These are phyloP conservation scores for Carallia brachiata DNA, from an alignment of 345 rosid species.

Conservation along the genomic window DNA sequence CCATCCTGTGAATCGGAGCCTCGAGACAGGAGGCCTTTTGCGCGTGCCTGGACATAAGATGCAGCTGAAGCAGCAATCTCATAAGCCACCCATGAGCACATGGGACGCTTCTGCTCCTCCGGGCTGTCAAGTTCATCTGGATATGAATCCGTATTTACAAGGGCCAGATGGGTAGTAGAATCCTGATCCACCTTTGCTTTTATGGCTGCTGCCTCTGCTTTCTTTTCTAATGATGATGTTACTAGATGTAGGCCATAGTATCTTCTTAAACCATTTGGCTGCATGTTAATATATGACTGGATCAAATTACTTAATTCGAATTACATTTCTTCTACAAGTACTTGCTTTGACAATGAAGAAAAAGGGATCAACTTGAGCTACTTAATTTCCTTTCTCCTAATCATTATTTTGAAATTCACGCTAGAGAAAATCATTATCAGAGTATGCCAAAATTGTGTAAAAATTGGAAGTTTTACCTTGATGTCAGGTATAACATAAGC, in stretches of 20 bases:
- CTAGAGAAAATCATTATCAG: too few species aligned
- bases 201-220: conserved; percentile 56
- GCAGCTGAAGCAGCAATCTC: conserved; percentile 97
- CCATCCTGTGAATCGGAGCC: conserved; percentile 24
- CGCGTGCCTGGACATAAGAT: conserved; percentile 56
- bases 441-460: too few species aligned
- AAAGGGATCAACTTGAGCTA: background rate
- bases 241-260: conserved; percentile 60
- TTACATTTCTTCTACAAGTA: background rate
- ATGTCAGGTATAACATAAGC: conserved; percentile 77
- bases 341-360: background rate
- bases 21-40: conserved; percentile 39
- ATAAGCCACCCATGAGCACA: conserved; percentile 55
- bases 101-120: conserved; percentile 32
- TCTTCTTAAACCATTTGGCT: conserved; percentile 57
- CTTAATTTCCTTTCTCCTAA: background rate
- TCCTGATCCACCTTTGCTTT: conserved; percentile 58
- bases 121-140: background rate
- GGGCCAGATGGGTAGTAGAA: conserved; percentile 35
- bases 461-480: conserved; percentile 34
- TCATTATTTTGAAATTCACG: background rate
- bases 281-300: conserved; percentile 17
- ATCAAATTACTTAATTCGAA: background rate
- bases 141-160: conserved; percentile 11
- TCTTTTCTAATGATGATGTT: conserved; percentile 81